Base-by-base conservation (phyloP, 306 rosid genomes). In the Pyrus bretschneideri region DNA sequence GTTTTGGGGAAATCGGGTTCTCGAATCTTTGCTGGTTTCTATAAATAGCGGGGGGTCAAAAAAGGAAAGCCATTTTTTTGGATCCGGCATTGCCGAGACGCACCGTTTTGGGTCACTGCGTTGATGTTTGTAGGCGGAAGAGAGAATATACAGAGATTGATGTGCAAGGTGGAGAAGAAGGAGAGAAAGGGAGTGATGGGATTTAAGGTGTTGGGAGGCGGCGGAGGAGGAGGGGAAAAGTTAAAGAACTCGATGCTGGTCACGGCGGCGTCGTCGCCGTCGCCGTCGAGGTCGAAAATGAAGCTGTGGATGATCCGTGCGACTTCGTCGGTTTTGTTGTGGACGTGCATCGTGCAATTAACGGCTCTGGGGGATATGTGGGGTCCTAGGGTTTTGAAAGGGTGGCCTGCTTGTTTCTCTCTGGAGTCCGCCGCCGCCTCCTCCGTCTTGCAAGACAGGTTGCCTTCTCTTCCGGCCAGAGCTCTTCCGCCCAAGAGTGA, bases 321-420 rank as follows among this genome's bases (percentile, higher is more conserved):
- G 2, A 92, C 93, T n/a, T 84, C 95, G 45, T 89, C 98, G 83
- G 83, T 94, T 69, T 74, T 94, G 85, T 79, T 94, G 17, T 95
- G 97, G 99, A 95, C 99, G 30, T 92, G 99, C 66, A 30, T 95
- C 35, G 97, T 95, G 51, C 99, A 95, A 86, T 85, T 95, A 71
- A 95, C 93, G 62, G 89, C 97, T 10, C 73, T 95, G 52, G 97
- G 99, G 29, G 96, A 95, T 78, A 79, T 88, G 81, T 95, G 99
- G 99, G 96, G 96, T 31, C 99, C 99, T 6, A 87, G 97, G 86
- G 97, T 89, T 79, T 88, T 95, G 89, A 95, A 92, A 70, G 99
- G 99, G 8, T 95, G 99, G 99, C 99, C 99, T 69, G 91, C 99
- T 38, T 95, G 97, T 76, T 95, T 95, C 67, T 79, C 91, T 46